Conservation (phyloP, 805 yeast species). For the Pichia occidentalis region DNA sequence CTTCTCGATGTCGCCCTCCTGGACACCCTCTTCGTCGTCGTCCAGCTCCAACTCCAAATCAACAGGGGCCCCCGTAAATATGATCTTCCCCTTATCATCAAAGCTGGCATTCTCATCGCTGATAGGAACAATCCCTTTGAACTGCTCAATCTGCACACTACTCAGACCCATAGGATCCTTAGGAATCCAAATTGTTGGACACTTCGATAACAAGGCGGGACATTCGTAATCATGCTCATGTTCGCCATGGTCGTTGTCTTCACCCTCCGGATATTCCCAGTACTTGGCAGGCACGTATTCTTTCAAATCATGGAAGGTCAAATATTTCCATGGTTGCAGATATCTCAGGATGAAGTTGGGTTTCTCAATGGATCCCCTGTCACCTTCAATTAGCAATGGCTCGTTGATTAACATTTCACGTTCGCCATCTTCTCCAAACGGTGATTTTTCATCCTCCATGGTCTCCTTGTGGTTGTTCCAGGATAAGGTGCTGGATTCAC, state of each 20-base stretch:
- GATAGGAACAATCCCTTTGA: constrained; percentile 50
- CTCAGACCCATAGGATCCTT: constrained; percentile 82
- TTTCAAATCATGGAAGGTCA: constrained; percentile 42
- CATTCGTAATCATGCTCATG: constrained; percentile 65
- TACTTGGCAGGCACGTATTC: constrained; percentile 53
- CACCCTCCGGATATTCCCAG: constrained; percentile 39
- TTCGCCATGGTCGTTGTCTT: constrained; percentile 39
- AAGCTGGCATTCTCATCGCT: constrained; percentile 64
- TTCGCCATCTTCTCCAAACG: constrained; percentile 6
- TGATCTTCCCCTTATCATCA: constrained; percentile 41
- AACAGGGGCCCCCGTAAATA: constrained; percentile 43
- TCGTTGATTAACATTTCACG: constrained; percentile 22
- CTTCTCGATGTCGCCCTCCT: constrained; percentile 19
- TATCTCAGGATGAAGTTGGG: constrained; percentile 34
- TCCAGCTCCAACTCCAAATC: constrained; percentile 36
- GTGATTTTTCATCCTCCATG: constrained; percentile 4
- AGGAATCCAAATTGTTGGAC: constrained; percentile 91
- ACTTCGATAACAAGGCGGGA: constrained; percentile 63
- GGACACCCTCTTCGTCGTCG: constrained; percentile 34
- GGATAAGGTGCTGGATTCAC: constrained; percentile 57
- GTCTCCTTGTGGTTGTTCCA: constrained; percentile 22
- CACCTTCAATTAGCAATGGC: constrained; percentile 72
- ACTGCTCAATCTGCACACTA: constrained; percentile 45
- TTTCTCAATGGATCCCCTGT: constrained; percentile 20
- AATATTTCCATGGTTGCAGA: constrained; percentile 49